Evolutionary conservation across 164 flowering plant genomes (phyloP).

Genomic region (Vitis rupestris): DNA sequence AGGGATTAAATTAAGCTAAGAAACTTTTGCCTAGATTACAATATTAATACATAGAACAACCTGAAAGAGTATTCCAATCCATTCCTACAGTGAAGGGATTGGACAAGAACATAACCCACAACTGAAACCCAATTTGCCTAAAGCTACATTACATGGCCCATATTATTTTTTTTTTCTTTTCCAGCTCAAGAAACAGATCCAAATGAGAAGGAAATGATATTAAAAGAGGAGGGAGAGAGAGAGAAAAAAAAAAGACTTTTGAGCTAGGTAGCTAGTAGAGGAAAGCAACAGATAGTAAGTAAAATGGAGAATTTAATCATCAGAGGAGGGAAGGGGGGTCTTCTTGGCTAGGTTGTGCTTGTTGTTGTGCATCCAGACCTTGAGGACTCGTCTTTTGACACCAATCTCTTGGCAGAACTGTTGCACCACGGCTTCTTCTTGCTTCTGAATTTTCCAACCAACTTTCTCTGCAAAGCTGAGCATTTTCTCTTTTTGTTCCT

Average conservation of each 20-base stretch:
- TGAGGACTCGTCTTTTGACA: constrained; percentile 80
- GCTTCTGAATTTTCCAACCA: constrained; percentile 92
- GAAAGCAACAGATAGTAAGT: too few relatives aligned
- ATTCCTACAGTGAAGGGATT: not conserved
- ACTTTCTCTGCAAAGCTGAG: constrained; percentile 74
- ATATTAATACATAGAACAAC: constrained; percentile 4
- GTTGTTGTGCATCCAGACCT: constrained; percentile 98
- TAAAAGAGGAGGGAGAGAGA: too few relatives aligned
- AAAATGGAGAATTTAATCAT: not conserved
- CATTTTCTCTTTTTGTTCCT: constrained; percentile 91
- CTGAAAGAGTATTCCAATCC: constrained; percentile 4
- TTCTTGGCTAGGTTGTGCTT: constrained; percentile 77
- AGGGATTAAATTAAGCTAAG: constrained; percentile 2
- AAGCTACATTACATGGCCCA: too few relatives aligned
- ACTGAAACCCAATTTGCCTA: not conserved
- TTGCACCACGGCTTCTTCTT: constrained; percentile 75
- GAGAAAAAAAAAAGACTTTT: too few relatives aligned
- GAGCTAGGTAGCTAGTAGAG: too few relatives aligned
- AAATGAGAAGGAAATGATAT: too few relatives aligned
- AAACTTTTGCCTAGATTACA: not conserved
- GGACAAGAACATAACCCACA: constrained; percentile 8
- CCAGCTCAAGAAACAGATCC: not conserved
- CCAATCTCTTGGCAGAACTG: constrained; percentile 91
- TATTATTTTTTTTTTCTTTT: too few relatives aligned
- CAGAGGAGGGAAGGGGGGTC: constrained; percentile 14